Evolutionary conservation across 345 rosid species (phyloP).

Genomic region (Gossypioides kirkii): DNA sequence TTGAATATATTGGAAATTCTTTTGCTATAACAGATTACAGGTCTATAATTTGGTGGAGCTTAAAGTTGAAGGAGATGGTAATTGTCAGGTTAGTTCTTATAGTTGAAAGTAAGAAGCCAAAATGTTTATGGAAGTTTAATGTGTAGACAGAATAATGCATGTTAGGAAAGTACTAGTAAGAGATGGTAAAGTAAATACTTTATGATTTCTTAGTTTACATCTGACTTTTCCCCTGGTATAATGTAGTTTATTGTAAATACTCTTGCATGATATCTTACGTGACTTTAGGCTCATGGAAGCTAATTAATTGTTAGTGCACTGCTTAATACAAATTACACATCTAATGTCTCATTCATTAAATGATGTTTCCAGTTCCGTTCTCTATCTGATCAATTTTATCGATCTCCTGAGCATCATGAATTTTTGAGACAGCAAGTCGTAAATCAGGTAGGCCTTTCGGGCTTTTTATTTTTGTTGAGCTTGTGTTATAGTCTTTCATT

Average conservation of each 20-base stretch:
- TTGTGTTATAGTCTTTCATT: neutral
- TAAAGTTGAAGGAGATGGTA: slow-evolving; percentile 69
- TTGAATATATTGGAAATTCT: neutral
- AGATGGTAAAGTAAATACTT: neutral
- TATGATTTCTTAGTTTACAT: neutral
- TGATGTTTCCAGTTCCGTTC: slow-evolving; percentile 56
- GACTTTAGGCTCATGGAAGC: neutral
- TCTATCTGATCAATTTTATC: slow-evolving; percentile 65
- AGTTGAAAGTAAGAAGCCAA: neutral
- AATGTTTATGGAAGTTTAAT: neutral
- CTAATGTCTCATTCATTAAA: slow-evolving; percentile 14
- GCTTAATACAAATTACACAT: neutral
- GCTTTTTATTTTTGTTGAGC: neutral
- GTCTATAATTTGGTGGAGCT: slow-evolving; percentile 53
- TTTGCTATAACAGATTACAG: slow-evolving; percentile 31
- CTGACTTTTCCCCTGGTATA: neutral
- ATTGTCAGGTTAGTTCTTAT: slow-evolving; percentile 55
- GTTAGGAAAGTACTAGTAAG: neutral
- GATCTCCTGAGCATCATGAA: slow-evolving; percentile 51
- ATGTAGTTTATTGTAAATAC: neutral
- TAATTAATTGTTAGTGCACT: neutral
- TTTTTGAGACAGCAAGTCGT: slow-evolving; percentile 50
- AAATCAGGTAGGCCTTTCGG: slow-evolving; percentile 37
- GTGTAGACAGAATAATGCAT: neutral
- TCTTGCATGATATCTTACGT: too few species aligned